Evolutionary conservation across 352 stramenopile genomes (phyloP).

Genomic region (Thraustochytrium striatum): DNA sequence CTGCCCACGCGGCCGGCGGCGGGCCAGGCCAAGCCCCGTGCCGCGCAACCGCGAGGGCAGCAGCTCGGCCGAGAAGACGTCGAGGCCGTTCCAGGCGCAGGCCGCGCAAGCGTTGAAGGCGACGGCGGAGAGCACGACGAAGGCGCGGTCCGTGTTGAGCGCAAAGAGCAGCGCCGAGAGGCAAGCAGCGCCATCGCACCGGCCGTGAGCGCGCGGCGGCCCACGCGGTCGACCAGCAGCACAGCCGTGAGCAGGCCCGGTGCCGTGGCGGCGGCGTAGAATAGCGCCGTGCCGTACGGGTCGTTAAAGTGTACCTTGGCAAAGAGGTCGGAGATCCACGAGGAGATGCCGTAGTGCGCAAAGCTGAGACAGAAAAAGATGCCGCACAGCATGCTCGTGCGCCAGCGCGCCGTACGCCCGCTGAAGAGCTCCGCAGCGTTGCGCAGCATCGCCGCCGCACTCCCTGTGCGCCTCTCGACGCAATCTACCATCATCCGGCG

Average conservation of each 20-base stretch:
- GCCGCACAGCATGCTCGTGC: neutral
- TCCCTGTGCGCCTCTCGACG: neutral
- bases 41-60: neutral
- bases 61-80: conserved; percentile 33
- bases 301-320: conserved; percentile 41
- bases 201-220: neutral
- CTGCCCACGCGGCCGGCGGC: conserved; percentile 27
- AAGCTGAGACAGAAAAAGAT: conserved; percentile 42
- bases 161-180: conserved; percentile 29
- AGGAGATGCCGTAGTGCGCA: conserved; percentile 42
- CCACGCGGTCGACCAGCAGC: conserved; percentile 13
- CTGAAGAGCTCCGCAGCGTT: neutral
- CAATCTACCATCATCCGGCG: neutral
- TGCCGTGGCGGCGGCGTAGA: conserved; percentile 24
- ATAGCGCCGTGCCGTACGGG: conserved; percentile 14
- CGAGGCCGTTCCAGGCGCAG: conserved; percentile 34
- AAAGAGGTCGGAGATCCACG: conserved; percentile 45
- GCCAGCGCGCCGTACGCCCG: neutral
- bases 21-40: conserved; percentile 3
- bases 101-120: conserved; percentile 34
- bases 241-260: conserved; percentile 2
- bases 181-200: conserved; percentile 7
- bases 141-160: conserved; percentile 18
- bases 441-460: neutral
- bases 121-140: conserved; percentile 10